Evolutionary conservation across 148 eudicot genomes (phyloP), one percentile per base, ranked within the genome.

Genomic region (Rhododendron kiyosumense): DNA sequence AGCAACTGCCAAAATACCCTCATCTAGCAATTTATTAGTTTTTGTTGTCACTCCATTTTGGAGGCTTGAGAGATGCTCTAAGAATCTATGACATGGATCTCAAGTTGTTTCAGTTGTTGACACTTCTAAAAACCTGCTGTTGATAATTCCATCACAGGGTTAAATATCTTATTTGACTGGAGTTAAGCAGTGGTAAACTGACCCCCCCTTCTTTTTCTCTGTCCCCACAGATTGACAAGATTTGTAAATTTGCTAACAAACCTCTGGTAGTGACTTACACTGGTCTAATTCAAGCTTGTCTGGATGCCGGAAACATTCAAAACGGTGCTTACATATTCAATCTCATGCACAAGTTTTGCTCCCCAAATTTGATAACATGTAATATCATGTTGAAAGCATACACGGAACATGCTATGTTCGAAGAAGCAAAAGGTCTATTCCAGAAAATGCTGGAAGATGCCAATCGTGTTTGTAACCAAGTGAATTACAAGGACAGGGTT

Each of bases 261-360:
- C 99, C 98, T 83, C 89, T 96, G 71, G 96, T 95, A 61, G 95
- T 96, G 87, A 95, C 97, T 20, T 96, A 92, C 89, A 96, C 99
- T 63, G 99, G 99, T 51, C 85, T 96, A 69, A 93, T 96, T 85
- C 96, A 96, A 92, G 92, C 99, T 20, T 93, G 99, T 89, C 83
- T 94, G 48, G 91, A 90, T 46, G 82, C 88, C 36, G 95, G 98
- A 85, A 81, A 89, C 61, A 86, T 94, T 81, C 78, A 89, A 86
- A 89, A 90, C 84, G 99, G 93, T 79, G 88, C 88, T 52, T 89
- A 87, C 89, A 92, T 96, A 86, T 96, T 92, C 89, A 88, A 88
- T 48, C 93, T 93, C 43, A 96, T 96, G 98, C 93, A 90, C 76
- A 91, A 94, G 81, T 90, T 92, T 83, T 96, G 99, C 88, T 91